Conservation (phyloP, 306 rosid genomes). For the Cucurbita pepo region DNA sequence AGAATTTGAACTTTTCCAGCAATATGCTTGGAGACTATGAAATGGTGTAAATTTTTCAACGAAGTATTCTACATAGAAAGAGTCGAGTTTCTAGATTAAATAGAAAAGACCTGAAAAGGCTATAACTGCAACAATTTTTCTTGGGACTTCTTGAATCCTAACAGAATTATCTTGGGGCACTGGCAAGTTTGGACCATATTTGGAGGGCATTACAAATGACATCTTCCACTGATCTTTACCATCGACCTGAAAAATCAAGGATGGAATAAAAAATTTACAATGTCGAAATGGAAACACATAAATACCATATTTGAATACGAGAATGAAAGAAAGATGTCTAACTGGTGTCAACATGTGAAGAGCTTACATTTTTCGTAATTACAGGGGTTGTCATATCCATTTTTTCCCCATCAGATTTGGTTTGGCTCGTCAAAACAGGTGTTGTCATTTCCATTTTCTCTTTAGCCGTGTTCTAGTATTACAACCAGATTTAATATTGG, state of each 20-base stretch:
- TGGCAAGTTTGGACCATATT: constrained; percentile 65
- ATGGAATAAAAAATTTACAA: background rate
- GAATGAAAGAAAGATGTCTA: background rate
- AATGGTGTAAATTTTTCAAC: background rate
- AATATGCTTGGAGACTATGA: background rate
- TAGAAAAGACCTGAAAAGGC: constrained; percentile 71
- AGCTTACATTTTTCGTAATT: constrained; percentile 55
- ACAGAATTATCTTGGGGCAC: constrained; percentile 75
- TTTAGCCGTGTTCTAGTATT: constrained; percentile 41
- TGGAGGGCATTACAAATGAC: constrained; percentile 88
- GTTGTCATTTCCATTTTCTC: constrained; percentile 96
- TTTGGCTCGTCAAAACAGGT: constrained; percentile 65
- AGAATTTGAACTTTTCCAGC: background rate
- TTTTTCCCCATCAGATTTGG: constrained; percentile 51
- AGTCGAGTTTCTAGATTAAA: constrained; percentile 1
- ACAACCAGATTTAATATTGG: constrained; percentile 6
- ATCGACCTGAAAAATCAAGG: constrained; percentile 26
- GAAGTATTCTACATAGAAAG: background rate
- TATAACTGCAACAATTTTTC: constrained; percentile 57
- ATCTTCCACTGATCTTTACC: constrained; percentile 68
- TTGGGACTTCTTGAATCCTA: constrained; percentile 55
- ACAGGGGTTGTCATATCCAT: constrained; percentile 96
- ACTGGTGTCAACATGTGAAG: constrained; percentile 5
- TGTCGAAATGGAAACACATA: background rate
- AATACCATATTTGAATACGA: background rate